Evolutionary conservation across 257 asterid species (phyloP).

Genomic region (Scutellaria galericulata): DNA sequence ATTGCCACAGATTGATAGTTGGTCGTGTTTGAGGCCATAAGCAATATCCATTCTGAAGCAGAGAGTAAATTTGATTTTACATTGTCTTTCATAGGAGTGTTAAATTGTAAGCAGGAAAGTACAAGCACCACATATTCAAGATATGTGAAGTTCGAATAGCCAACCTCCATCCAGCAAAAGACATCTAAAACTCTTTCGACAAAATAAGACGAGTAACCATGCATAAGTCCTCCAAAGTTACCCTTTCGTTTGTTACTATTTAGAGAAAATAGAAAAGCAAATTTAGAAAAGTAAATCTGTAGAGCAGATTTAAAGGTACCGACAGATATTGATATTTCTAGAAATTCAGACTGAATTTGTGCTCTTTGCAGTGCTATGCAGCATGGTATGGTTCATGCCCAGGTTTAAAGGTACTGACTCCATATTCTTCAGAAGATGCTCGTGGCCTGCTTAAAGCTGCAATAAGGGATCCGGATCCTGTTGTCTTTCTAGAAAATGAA

Average conservation of each 20-base stretch:
- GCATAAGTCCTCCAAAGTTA: not conserved
- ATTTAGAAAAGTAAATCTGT: not conserved
- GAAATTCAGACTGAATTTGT: slow-evolving; percentile 33
- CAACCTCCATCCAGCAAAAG: slow-evolving; percentile 15
- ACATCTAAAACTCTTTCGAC: not conserved
- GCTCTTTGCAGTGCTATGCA: slow-evolving; percentile 71
- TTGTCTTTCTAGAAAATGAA: slow-evolving; percentile 79
- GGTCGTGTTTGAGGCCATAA: not conserved
- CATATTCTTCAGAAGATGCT: slow-evolving; percentile 81
- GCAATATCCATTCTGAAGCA: not conserved
- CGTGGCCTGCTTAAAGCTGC: slow-evolving; percentile 91
- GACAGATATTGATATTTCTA: not conserved
- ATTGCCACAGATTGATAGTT: slow-evolving; percentile 17
- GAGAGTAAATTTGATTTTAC: not conserved
- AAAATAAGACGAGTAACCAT: not conserved
- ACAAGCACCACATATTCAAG: not conserved
- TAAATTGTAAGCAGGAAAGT: not conserved
- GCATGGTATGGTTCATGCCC: slow-evolving; percentile 77
- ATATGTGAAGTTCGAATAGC: not conserved
- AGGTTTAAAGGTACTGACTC: slow-evolving; percentile 78
- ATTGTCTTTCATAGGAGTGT: slow-evolving; percentile 3
- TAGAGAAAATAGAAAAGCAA: not conserved
- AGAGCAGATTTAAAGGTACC: slow-evolving; percentile 12
- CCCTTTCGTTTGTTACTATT: not conserved
- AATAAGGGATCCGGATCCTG: slow-evolving; percentile 87